Base-by-base conservation (phyloP, 1,139 yeast species). In the Nakaseomyces glabratus region DNA sequence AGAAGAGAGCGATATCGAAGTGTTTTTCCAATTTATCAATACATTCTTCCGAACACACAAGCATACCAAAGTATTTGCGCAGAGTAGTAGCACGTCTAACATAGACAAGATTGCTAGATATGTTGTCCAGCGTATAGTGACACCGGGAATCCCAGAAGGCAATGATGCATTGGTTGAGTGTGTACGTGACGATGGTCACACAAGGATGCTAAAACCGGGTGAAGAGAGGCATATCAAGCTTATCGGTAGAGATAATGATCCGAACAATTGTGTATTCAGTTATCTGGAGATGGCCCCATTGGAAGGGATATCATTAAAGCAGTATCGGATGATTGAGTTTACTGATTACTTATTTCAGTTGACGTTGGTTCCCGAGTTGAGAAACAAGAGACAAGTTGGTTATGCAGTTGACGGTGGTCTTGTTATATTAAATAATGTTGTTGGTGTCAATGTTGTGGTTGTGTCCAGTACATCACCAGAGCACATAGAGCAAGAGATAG, bases 201-300 rank as follows among this genome's bases (percentile, higher is more conserved):
- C 21, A 6, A 21, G 17, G 4, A 26, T 60, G 1, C 52, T 74
- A 1, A 43, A 44, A 1, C 52, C 58, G 0, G 70, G 73, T 0
- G 55, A 52, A 2, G 58, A 63, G 35, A 65, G 52, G 36, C 45
- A 49, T 14, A 49, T 57, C 30, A 52, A 58, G 11, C 49, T 55
- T 12, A 20, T 34, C 1, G 59, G 62, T 1, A 61, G 66, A 17
- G 47, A 55, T 12, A 57, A 51, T 12, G 81, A 75, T 46, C 69
- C 69, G 3, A 66, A 69, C 24, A 71, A 66, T 43, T 59, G 74
- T 1, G 55, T 73, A 3, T 65, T 65, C 6, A 63, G 64, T 44
- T 78, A 69, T 45, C 52, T 76, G 21, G 82, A 78, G 51, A 58
- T 76, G 1, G 82, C 82, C 0, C 35, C 43, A 2, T 57, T 77